A percentile compares a stretch with the other conserved stretches of the same genome.
phyloP scores from a whole-genome alignment of 345 rosid genomes.

The Gynandropsis gynandra region DNA sequence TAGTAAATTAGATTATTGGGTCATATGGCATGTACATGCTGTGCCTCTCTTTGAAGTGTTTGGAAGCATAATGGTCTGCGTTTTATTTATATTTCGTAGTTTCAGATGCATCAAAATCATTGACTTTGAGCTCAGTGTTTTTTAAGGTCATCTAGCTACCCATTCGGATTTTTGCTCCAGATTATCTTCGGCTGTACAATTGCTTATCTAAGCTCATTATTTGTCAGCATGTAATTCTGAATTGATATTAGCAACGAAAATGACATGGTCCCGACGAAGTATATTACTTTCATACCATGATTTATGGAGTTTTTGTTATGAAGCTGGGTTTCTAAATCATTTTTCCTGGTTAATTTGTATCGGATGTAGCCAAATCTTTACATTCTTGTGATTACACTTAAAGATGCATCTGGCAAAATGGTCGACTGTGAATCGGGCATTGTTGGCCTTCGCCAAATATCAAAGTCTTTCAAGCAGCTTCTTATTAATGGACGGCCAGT shows the following conservation, averaged over 20 bases:
- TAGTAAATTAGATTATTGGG: not conserved
- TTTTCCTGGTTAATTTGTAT: constrained; percentile 18
- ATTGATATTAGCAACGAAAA: constrained; percentile 12
- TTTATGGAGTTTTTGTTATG: constrained; percentile 1
- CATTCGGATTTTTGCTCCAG: constrained; percentile 8
- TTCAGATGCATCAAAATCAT: constrained; percentile 5
- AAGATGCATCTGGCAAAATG: constrained; percentile 63
- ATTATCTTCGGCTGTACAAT: not conserved
- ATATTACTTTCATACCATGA: constrained; percentile 8
- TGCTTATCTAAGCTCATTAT: constrained; percentile 9
- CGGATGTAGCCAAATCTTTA: constrained; percentile 78
- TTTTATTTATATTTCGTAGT: not conserved
- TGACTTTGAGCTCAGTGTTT: not conserved
- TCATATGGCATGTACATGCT: constrained; percentile 6
- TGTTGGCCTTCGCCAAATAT: constrained; percentile 77
- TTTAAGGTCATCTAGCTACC: not conserved
- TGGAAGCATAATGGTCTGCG: constrained; percentile 1
- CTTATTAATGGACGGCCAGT: constrained; percentile 90
- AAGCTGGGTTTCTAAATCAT: constrained; percentile 7
- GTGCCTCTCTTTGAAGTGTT: not conserved
- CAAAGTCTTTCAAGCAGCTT: constrained; percentile 83
- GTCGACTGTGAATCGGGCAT: constrained; percentile 91
- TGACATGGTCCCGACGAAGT: constrained; percentile 6
- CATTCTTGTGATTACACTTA: constrained; percentile 66
- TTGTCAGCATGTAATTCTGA: constrained; percentile 3